Percentiles rank a stretch among this genome's conserved stretches.
These are phyloP conservation scores for Gynostemma pentaphyllum DNA, from an alignment of 306 rosid species.

Conservation along the genomic window DNA sequence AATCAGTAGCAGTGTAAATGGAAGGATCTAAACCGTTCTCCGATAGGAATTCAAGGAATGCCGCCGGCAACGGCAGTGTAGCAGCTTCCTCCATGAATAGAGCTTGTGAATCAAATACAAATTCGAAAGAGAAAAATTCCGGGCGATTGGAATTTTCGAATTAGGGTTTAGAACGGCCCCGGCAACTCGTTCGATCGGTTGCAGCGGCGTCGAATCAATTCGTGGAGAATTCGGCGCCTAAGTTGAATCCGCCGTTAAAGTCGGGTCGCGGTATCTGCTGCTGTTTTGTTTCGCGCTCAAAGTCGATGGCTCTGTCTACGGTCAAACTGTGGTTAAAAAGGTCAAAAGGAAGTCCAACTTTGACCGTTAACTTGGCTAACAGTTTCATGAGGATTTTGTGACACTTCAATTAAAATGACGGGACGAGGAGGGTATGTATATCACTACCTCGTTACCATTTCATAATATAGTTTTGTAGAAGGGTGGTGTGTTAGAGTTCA, in stretches of 20 bases:
- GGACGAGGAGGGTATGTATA: too few species aligned
- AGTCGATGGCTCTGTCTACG: too few species aligned
- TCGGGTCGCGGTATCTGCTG: not conserved
- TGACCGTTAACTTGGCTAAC: too few species aligned
- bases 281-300: not conserved
- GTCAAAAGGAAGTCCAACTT: too few species aligned
- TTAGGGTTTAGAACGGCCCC: not conserved
- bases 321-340: too few species aligned
- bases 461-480: too few species aligned
- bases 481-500: too few species aligned
- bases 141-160: not conserved
- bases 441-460: too few species aligned
- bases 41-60: conserved; percentile 51
- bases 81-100: conserved; percentile 32
- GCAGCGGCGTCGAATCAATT: not conserved
- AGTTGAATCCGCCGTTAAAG: not conserved
- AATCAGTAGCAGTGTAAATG: conserved; percentile 44
- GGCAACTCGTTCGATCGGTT: not conserved
- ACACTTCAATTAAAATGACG: too few species aligned
- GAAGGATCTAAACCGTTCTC: conserved; percentile 63
- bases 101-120: not conserved
- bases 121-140: not conserved
- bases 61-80: conserved; percentile 37
- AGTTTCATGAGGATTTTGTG: too few species aligned
- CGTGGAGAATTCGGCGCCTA: too few species aligned